Evolutionary conservation across 257 asterid species (phyloP), one percentile per base, ranked within the genome.

Genomic region (Scutellaria minor): DNA sequence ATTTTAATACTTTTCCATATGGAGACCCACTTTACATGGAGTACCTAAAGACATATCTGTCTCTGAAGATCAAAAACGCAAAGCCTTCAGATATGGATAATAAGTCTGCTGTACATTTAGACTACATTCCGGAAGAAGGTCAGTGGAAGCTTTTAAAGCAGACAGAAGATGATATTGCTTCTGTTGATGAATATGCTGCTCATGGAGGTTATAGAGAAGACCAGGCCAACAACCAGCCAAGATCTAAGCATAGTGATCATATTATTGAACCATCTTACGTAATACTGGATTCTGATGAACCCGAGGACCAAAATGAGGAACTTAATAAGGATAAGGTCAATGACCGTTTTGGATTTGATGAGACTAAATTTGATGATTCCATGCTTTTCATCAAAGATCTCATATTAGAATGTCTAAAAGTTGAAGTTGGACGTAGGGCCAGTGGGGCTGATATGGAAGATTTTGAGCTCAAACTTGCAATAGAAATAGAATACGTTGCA

Each of bases 351-450:
- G 84, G 76, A 75, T 46, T 66, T 66, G 83, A 56, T 68, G 70
- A 68, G 71, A 79, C 66, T 37, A 64, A 75, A 10, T 50, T 54
- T 35, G 76, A 75, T 46, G 82, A 81, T 55, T 70, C 81, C 70
- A 60, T 65, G 44, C 73, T 66, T 68, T 79, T 75, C 74, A 74
- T 92, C 71, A 85, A 83, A 84, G 79, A 69, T 65, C 70, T 88
- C 72, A 78, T 92, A 31, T 42, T 88, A 77, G 89, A 92, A 18
- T 77, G 96, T 64, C 75, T 95, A 53, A 79, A 80, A 64, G 78
- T 88, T n/a, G 98, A 95, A 85, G 95, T 90, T 39, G 86, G 82
- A 60, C 87, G 98, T 68, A 87, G 95, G 82, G 56, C 81, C 65
- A 83, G 84, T 81, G 78, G 76, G 15, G 68, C 65, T 51, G 86